phyloP scores from a whole-genome alignment of 352 stramenopile species.

The Pythium rhizo-oryzae region DNA sequence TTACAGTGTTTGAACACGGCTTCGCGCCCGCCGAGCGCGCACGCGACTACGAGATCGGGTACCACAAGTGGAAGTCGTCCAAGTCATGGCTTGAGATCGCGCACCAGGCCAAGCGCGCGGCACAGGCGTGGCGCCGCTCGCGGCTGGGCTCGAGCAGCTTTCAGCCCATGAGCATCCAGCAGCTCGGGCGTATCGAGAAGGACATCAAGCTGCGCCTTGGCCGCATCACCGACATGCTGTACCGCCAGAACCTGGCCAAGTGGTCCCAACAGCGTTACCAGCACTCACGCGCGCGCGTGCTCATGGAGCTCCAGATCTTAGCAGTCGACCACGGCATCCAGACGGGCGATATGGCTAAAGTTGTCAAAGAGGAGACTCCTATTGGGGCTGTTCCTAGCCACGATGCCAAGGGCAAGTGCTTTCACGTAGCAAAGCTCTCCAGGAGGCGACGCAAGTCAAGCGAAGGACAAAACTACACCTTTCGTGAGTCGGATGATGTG shows the following conservation, averaged over 20 bases:
- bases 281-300: constrained; percentile 7
- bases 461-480: neutral
- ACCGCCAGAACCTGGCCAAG: constrained; percentile 51
- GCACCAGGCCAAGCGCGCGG: constrained; percentile 25
- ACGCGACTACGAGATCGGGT: constrained; percentile 25
- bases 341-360: neutral
- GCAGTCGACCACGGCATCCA: neutral
- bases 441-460: neutral
- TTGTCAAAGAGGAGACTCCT: neutral
- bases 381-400: neutral
- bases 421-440: neutral
- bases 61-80: constrained; percentile 22
- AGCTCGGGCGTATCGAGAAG: constrained; percentile 42
- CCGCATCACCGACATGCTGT: constrained; percentile 39
- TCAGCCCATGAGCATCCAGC: constrained; percentile 35
- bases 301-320: constrained; percentile 28
- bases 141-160: constrained; percentile 29
- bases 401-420: neutral
- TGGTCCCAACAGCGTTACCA: constrained; percentile 40
- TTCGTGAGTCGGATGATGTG: no score
- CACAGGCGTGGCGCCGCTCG: constrained; percentile 33
- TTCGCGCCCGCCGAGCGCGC: constrained; percentile 32
- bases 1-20: constrained; percentile 24
- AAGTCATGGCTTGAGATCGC: constrained; percentile 36
- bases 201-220: constrained; percentile 48